phyloP scores from a whole-genome alignment of 148 eudicot species.

The Spergularia bocconei region DNA sequence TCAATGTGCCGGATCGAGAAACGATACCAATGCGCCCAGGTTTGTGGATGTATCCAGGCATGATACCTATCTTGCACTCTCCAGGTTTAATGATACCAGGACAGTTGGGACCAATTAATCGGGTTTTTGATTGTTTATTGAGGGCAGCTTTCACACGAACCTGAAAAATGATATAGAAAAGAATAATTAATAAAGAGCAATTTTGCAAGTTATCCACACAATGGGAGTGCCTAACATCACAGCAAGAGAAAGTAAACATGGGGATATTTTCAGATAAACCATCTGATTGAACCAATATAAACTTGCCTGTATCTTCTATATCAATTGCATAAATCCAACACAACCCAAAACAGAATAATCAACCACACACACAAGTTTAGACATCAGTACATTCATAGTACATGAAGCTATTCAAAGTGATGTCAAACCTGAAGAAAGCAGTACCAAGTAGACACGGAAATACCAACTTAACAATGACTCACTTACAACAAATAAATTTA shows the following conservation, averaged over 20 bases:
- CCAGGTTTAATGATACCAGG: slow-evolving; percentile 99
- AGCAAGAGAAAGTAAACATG: background rate
- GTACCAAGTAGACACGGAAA: no score
- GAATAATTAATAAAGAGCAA: background rate
- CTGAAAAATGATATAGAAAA: slow-evolving; percentile 37
- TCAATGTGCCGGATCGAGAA: slow-evolving; percentile 96
- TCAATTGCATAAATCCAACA: background rate
- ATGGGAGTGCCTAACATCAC: background rate
- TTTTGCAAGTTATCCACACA: background rate
- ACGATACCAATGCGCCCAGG: slow-evolving; percentile 98
- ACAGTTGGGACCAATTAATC: slow-evolving; percentile 96
- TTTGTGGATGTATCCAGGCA: slow-evolving; percentile 99
- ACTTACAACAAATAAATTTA: no score
- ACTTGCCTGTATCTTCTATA: background rate
- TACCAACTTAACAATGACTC: no score
- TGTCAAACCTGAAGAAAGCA: no score
- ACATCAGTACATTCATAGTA: background rate
- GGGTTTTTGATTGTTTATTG: slow-evolving; percentile 71
- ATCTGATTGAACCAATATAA: background rate
- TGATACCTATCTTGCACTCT: slow-evolving; percentile 96
- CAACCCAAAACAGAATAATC: background rate
- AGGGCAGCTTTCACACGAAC: slow-evolving; percentile 92
- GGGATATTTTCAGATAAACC: background rate
- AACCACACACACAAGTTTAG: background rate
- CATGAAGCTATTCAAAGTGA: background rate